Conservation (phyloP, 148 eudicot species). For the Vaccinium vitisidaea region DNA sequence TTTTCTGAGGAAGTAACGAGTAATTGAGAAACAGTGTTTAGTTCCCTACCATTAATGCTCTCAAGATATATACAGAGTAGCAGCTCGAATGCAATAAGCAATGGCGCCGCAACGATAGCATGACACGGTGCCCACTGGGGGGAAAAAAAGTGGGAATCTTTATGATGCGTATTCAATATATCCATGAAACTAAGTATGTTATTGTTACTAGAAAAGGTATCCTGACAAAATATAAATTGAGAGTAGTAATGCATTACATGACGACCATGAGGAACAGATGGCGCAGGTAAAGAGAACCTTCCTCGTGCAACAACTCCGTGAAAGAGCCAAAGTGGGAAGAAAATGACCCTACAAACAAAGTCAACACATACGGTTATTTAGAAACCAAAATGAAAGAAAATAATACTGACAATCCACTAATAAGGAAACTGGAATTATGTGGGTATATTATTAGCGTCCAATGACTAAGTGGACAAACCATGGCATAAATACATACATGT, state of each 20-base stretch:
- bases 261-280: constrained; percentile 90
- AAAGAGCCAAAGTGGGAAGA: constrained; percentile 89
- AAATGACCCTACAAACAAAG: constrained; percentile 64
- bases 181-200: neutral
- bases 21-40: neutral
- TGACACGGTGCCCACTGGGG: constrained; percentile 98
- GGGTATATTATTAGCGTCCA: neutral
- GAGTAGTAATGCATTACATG: constrained; percentile 44
- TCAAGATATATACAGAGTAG: constrained; percentile 91
- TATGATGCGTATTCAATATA: constrained; percentile 2
- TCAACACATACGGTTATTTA: constrained; percentile 11
- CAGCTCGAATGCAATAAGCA: constrained; percentile 87
- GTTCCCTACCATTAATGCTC: constrained; percentile 66
- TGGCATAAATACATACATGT: neutral
- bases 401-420: neutral
- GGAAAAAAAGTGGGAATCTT: constrained; percentile 14
- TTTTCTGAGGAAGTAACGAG: neutral
- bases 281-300: constrained; percentile 96
- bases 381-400: neutral
- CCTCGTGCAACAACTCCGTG: constrained; percentile 93
- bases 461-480: neutral
- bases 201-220: neutral
- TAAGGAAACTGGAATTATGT: neutral
- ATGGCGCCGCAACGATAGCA: constrained; percentile 84
- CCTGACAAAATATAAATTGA: constrained; percentile 1